phyloP scores from a whole-genome alignment of 257 asterid species.

The Oldenlandia corymbosa region DNA sequence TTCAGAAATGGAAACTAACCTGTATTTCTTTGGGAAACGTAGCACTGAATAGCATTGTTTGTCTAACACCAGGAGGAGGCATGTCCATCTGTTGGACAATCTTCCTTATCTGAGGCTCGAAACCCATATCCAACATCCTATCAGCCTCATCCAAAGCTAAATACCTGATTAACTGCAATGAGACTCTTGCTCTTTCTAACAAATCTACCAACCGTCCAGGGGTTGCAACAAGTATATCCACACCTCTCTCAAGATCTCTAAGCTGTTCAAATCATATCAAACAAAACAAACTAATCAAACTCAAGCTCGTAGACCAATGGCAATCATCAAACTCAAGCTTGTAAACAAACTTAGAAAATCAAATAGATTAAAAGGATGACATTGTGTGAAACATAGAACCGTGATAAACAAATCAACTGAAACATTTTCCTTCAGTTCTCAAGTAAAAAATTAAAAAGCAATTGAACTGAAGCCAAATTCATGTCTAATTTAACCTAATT shows the following conservation, averaged over 20 bases:
- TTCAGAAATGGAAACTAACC: constrained; percentile 33
- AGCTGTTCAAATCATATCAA: constrained; percentile 59
- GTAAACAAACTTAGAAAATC: constrained; percentile 3
- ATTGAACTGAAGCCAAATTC: not conserved
- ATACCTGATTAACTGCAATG: constrained; percentile 72
- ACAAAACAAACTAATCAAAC: not conserved
- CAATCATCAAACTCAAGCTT: not conserved
- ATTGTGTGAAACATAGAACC: no score
- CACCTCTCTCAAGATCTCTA: constrained; percentile 92
- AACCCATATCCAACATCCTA: constrained; percentile 98
- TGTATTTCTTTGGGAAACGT: constrained; percentile 97
- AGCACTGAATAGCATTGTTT: constrained; percentile 94
- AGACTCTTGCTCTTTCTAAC: constrained; percentile 92
- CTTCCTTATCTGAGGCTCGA: constrained; percentile 96
- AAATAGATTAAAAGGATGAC: no score
- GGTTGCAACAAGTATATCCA: constrained; percentile 91
- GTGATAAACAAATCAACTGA: no score
- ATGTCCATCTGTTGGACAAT: constrained; percentile 96
- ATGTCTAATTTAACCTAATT: no score
- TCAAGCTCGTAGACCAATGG: not conserved
- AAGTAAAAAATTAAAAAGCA: no score
- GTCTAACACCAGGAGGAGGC: constrained; percentile 90
- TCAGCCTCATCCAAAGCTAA: constrained; percentile 97
- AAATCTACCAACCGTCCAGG: constrained; percentile 94
- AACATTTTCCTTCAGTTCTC: no score